Base-by-base conservation (phyloP, 768 basidiomycete species). In the Rhodosporidiobolus odoratus region DNA sequence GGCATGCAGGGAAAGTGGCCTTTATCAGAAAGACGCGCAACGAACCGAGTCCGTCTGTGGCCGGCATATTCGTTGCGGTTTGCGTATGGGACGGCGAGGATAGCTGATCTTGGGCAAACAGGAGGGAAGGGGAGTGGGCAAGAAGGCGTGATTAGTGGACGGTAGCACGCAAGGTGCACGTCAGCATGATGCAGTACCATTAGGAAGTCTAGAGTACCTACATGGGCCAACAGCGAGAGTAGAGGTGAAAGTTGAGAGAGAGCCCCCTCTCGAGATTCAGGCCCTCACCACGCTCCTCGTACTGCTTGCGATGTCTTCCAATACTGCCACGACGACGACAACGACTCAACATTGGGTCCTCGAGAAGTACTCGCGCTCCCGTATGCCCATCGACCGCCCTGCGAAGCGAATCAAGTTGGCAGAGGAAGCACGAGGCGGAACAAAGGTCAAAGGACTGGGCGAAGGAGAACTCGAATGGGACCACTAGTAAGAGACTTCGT, bases 301-400 rank as follows among this genome's bases (percentile, higher is more conserved):
- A 10, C 48, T 50, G 48, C 48, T 50, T 10, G 12, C 21, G 12
- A 56, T 56, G 54, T 21, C 8, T 25, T 56, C 54, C 15, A 3
- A 17, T 4, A 35, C 34, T 9, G 30, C n/a, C 34, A 66, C 64
- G 4, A 71, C 69, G 12, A 65, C 64, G 0, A 61, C 66, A 1
- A 56, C 52, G 12, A 38, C 23, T 2, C 69, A 62, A 56, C 59
- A 62, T 9, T 71, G 69, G 69, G 25, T 52, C 16, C 53, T 71
- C 35, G 47, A 30, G 10, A 71, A 71, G 69, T 65, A 66, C 54
- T 71, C 69, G 41, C 58, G 61, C 6, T 68, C 67, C 19, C 53
- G 59, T 10, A 21, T 34, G 9, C 34, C 58, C 2, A 34, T n/a
- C 27, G 34, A 4, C 35, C 30, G 43, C 0, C 17, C 32, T 8